These are phyloP conservation scores for Isatis lusitanica DNA, from an alignment of 441 rosid species.

Conservation along the genomic window DNA sequence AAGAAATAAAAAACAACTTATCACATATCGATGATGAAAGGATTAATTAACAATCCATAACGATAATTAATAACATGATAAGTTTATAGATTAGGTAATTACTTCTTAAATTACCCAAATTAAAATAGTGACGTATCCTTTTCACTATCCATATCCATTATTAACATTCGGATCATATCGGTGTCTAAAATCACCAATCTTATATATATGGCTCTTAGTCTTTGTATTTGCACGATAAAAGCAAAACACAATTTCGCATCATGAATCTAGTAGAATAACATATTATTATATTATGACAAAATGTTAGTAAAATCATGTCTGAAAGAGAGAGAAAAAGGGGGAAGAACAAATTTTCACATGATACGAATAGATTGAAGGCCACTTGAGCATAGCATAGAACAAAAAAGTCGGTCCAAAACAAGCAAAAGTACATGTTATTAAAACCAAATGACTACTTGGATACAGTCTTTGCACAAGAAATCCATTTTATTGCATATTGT, in stretches of 20 bases:
- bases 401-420: conserved; percentile 13
- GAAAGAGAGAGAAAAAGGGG: conserved; percentile 3
- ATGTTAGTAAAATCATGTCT: not conserved
- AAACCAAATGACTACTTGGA: conserved; percentile 19
- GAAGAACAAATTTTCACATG: not conserved
- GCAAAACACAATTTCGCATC: not conserved
- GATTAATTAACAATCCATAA: not conserved
- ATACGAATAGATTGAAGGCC: not conserved
- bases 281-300: not conserved
- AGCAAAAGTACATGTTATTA: conserved; percentile 14
- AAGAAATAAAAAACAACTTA: not conserved
- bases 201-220: not conserved
- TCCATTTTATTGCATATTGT: not conserved
- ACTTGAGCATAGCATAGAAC: conserved; percentile 2
- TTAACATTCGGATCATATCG: not conserved
- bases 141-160: not conserved
- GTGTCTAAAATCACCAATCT: not conserved
- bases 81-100: too few species aligned
- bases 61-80: too few species aligned
- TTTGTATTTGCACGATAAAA: not conserved
- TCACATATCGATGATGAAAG: not conserved
- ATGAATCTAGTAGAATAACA: not conserved
- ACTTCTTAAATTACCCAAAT: not conserved
- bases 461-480: not conserved
- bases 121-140: not conserved